Percentiles rank a stretch among this genome's conserved stretches.
phyloP scores from a whole-genome alignment of 305 asterid species.

The Caryopteris hybrid region DNA sequence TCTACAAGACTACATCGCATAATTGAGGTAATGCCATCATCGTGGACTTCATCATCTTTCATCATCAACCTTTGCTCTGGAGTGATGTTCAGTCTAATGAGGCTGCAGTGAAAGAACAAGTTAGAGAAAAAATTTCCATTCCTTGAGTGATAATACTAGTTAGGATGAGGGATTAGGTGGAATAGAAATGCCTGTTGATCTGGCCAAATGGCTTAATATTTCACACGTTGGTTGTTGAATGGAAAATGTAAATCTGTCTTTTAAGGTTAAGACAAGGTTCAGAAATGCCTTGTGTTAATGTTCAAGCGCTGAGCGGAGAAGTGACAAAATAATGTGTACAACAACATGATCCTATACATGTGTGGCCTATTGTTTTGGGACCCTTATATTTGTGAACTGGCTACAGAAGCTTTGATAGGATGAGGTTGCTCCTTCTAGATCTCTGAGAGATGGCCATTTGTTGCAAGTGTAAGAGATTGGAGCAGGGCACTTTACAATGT shows the following conservation, averaged over 20 bases:
- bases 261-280: not conserved
- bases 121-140: not conserved
- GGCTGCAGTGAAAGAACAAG: not conserved
- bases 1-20: not conserved
- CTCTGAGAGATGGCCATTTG: not conserved
- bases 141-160: not conserved
- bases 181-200: not conserved
- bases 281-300: not conserved
- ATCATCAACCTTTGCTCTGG: constrained; percentile 1
- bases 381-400: not conserved
- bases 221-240: not conserved
- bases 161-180: not conserved
- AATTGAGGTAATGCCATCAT: constrained; percentile 1
- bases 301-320: not conserved
- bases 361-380: not conserved
- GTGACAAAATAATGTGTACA: not conserved
- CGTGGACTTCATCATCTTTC: not conserved
- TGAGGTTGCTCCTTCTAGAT: not conserved
- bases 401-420: not conserved
- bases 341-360: not conserved
- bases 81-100: not conserved
- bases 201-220: not conserved
- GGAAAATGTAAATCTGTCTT: not conserved
- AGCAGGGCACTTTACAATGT: no score
- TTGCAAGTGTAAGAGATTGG: not conserved